These are phyloP conservation scores for Russula compacta DNA, from an alignment of 768 basidiomycete genomes.

Conservation along the genomic window DNA sequence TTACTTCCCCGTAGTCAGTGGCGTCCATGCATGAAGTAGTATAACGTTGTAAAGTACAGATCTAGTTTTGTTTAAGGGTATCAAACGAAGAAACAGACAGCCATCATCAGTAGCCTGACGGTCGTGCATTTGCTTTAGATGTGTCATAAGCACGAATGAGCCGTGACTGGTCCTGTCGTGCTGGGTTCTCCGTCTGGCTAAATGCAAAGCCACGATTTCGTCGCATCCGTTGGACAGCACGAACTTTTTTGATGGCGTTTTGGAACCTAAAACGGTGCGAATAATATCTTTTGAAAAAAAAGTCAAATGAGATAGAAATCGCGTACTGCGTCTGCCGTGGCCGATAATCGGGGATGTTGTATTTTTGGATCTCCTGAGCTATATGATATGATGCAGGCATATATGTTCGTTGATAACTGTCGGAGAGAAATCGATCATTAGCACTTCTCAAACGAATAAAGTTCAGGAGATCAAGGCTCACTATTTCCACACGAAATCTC, in stretches of 20 bases:
- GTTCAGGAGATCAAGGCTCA: slow-evolving; percentile 33
- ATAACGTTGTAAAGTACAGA: slow-evolving; percentile 15
- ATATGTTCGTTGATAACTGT: slow-evolving; percentile 86
- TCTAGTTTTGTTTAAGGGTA: slow-evolving; percentile 3
- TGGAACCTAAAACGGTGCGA: slow-evolving; percentile 57
- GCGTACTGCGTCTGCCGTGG: slow-evolving; percentile 94
- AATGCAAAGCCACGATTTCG: slow-evolving; percentile 96
- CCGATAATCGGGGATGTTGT: slow-evolving; percentile 93
- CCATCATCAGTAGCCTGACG: slow-evolving; percentile 50
- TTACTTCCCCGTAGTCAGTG: not conserved
- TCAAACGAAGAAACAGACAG: not conserved
- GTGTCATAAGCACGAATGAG: slow-evolving; percentile 86
- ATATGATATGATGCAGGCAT: slow-evolving; percentile 91
- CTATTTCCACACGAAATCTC: slow-evolving; percentile 99
- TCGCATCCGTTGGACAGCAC: slow-evolving; percentile 97
- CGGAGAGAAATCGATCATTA: slow-evolving; percentile 11
- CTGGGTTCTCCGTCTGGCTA: slow-evolving; percentile 85
- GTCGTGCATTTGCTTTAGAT: slow-evolving; percentile 59
- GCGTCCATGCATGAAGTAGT: slow-evolving; percentile 3
- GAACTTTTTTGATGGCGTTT: slow-evolving; percentile 98
- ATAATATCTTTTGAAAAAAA: slow-evolving; percentile 17
- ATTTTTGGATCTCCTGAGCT: slow-evolving; percentile 98
- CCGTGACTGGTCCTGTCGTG: slow-evolving; percentile 78
- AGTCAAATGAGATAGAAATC: not conserved
- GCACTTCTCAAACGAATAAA: not conserved